Base-by-base conservation (phyloP, 345 rosid genomes). In the Sisymbrium irio region DNA sequence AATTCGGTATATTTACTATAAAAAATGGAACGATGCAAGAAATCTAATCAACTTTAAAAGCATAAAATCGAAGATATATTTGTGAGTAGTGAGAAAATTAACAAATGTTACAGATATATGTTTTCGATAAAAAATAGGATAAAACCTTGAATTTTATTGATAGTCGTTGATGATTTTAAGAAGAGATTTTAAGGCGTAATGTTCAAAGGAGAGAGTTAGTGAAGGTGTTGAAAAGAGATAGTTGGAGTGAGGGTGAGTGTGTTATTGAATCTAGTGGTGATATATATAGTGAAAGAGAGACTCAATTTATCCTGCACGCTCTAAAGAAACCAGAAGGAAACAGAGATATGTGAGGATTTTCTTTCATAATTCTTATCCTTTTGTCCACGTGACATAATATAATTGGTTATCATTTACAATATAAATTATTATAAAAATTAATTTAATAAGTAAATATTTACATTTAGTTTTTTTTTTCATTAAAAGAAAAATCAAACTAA, bases 201-300 rank as follows among this genome's bases (percentile, higher is more conserved):
- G 33, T 14, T 10, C 0, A 6, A 19, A 45, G 22, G 68, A 62
- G 41, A 47, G 51, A 27, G 30, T 9, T 14, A 22, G 19, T 40
- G 71, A 56, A 47, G 18, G 35, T 36, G 33, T 37, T 64, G 58
- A 33, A 49, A 27, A 49, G 40, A 50, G 30, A 66, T 45, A 32
- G 44, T 67, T 53, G 72, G 28, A 67, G 37, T 28, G 56, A 68
- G 63, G 27, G 17, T 49, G 73, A 69, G 50, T 19, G 50, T 25
- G 60, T 60, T 47, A 47, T 7, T 46, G 56, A 50, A 68, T 3
- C 44, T 19, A 58, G 18, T 28, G 72, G 66, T 61, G 32, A 18
- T 8, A 20, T 70, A 65, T 71, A 61, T 73, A 74, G 25, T 13
- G 65, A 12, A 65, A 36, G 49, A 59, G 17, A 11, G 15, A 30